Conservation (phyloP, 176 grass and related monocot genomes). For the Musa itinerans region DNA sequence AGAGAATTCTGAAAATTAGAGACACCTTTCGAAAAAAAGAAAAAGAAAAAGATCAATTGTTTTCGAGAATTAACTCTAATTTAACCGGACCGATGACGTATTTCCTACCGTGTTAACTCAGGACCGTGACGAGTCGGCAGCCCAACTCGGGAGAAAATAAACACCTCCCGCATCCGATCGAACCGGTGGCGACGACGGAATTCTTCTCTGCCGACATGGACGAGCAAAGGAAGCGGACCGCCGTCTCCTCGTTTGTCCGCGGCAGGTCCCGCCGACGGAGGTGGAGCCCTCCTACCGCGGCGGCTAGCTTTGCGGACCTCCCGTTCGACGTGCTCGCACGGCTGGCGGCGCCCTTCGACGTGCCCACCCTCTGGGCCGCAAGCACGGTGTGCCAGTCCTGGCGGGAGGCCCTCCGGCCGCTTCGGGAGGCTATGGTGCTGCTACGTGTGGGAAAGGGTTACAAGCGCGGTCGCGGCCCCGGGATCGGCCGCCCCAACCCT, state of each 20-base stretch:
- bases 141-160: too few relatives aligned
- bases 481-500: conserved; percentile 8
- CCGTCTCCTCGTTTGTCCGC: neutral
- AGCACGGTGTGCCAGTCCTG: conserved; percentile 50
- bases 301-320: conserved; percentile 26
- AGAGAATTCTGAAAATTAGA: too few relatives aligned
- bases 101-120: too few relatives aligned
- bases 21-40: too few relatives aligned
- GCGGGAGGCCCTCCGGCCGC: conserved; percentile 54
- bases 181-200: too few relatives aligned
- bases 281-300: neutral
- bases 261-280: neutral
- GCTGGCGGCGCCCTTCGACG: conserved; percentile 24
- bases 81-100: too few relatives aligned
- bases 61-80: too few relatives aligned
- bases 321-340: conserved; percentile 40
- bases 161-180: too few relatives aligned
- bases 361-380: conserved; percentile 38
- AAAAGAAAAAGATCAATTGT: too few relatives aligned
- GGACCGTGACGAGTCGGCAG: too few relatives aligned
- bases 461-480: conserved; percentile 26
- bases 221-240: neutral
- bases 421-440: conserved; percentile 55
- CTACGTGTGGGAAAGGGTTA: conserved; percentile 38
- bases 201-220: neutral